A percentile compares a stretch with the other conserved stretches of the same genome.
Conservation (phyloP, 1,284 basidiomycete genomes). For the Exobasidium cylindrosporum region DNA sequence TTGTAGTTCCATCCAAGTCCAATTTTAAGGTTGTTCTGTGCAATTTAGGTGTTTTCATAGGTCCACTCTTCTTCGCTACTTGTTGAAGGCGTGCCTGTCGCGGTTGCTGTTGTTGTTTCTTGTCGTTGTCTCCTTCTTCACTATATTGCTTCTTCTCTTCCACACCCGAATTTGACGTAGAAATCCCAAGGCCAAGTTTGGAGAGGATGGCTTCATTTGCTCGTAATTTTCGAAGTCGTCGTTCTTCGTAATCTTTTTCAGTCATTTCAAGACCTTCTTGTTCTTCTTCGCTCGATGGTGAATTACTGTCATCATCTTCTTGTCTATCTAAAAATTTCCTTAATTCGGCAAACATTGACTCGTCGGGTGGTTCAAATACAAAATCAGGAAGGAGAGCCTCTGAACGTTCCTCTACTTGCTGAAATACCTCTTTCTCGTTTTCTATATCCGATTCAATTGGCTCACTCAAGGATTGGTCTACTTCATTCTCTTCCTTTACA, state of each 20-base stretch:
- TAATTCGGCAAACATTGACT: not conserved
- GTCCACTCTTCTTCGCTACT: not conserved
- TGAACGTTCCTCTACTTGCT: no score
- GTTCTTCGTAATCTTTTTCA: slow-evolving; percentile 26
- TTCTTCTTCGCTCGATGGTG: not conserved
- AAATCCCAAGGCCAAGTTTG: slow-evolving; percentile 21
- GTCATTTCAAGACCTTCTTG: not conserved
- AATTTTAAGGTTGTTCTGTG: not conserved
- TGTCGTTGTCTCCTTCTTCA: not conserved
- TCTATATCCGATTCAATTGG: no score
- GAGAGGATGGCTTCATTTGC: slow-evolving; percentile 25
- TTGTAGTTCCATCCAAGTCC: not conserved
- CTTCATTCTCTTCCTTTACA: no score
- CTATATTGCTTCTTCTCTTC: not conserved
- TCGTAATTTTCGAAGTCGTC: slow-evolving; percentile 23
- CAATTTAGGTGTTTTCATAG: not conserved
- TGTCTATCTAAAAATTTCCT: not conserved
- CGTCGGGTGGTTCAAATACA: not conserved
- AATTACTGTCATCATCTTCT: not conserved
- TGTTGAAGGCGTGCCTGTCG: no score
- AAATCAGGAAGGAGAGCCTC: no score
- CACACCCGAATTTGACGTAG: not conserved
- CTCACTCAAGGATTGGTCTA: no score
- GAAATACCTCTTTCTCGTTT: no score
- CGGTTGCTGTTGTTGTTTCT: not conserved